phyloP scores from a whole-genome alignment of 805 yeast genomes.

The Starmerella scarabaei region DNA sequence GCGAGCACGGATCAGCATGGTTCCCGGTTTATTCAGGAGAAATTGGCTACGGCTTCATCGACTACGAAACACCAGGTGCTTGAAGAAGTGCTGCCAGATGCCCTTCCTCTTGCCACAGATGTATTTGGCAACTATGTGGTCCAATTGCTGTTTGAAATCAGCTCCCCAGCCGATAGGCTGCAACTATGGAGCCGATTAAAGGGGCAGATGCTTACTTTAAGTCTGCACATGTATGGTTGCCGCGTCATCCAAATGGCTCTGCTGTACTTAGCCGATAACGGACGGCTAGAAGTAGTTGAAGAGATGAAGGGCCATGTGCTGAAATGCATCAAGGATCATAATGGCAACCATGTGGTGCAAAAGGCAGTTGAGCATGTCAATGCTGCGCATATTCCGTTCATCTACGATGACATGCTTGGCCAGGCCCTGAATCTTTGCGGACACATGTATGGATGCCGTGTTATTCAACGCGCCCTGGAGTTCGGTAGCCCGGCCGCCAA shows the following conservation, averaged over 20 bases:
- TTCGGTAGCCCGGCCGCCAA: constrained; percentile 57
- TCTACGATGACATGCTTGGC: constrained; percentile 48
- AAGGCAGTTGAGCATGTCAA: constrained; percentile 84
- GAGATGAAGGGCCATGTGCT: constrained; percentile 56
- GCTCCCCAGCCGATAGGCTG: constrained; percentile 54
- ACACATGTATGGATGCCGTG: constrained; percentile 96
- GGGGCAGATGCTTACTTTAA: constrained; percentile 59
- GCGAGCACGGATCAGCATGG: constrained; percentile 96
- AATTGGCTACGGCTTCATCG: constrained; percentile 47
- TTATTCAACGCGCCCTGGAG: constrained; percentile 82
- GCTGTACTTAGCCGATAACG: constrained; percentile 51
- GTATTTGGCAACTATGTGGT: constrained; percentile 97
- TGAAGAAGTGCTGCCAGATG: constrained; percentile 63
- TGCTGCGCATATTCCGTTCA: constrained; percentile 51
- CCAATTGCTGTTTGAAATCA: constrained; percentile 83
- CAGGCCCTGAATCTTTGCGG: constrained; percentile 76
- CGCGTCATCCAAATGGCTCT: constrained; percentile 91
- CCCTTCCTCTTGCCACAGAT: constrained; percentile 78
- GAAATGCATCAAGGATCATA: constrained; percentile 80
- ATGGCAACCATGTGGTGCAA: constrained; percentile 96
- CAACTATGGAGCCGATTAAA: constrained; percentile 57
- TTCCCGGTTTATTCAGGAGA: constrained; percentile 89
- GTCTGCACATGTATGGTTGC: constrained; percentile 95
- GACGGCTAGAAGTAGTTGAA: constrained; percentile 52
- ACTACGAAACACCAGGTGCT: constrained; percentile 71